A percentile compares a stretch with the other conserved stretches of the same genome.
phyloP scores from a whole-genome alignment of 805 yeast genomes.

The Spencermartinsiella europaea region DNA sequence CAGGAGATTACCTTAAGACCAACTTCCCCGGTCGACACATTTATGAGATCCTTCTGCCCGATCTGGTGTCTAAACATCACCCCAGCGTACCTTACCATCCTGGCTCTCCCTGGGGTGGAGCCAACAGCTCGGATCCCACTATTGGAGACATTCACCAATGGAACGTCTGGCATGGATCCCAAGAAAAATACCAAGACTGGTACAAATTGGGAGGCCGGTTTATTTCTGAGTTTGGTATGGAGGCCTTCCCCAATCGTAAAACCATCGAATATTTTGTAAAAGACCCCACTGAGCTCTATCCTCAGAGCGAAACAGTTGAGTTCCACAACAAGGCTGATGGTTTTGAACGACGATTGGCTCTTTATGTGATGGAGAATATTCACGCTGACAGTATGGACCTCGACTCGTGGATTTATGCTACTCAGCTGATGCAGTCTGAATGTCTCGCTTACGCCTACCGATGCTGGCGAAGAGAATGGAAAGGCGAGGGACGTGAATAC shows the following conservation, averaged over 20 bases:
- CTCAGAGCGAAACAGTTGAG: constrained; percentile 42
- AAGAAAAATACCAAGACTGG: constrained; percentile 48
- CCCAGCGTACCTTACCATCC: constrained; percentile 38
- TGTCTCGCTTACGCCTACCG: constrained; percentile 44
- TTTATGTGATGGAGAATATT: constrained; percentile 44
- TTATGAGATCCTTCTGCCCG: constrained; percentile 39
- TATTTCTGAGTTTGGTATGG: constrained; percentile 53
- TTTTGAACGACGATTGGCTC: constrained; percentile 41
- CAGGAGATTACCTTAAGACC: constrained; percentile 18
- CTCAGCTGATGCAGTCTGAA: constrained; percentile 50
- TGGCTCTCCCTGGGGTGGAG: constrained; percentile 49
- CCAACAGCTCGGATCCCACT: constrained; percentile 33
- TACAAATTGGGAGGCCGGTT: constrained; percentile 43
- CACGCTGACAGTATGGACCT: constrained; percentile 34
- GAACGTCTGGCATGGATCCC: constrained; percentile 54
- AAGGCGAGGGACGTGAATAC: constrained; percentile 32
- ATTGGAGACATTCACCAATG: constrained; percentile 51
- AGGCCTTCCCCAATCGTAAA: constrained; percentile 37
- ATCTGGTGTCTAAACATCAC: constrained; percentile 26
- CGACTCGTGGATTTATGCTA: constrained; percentile 44
- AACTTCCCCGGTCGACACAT: constrained; percentile 41
- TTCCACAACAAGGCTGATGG: constrained; percentile 48
- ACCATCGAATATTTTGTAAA: constrained; percentile 38
- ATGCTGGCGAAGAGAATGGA: constrained; percentile 47
- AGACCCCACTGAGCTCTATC: constrained; percentile 36